Percentiles rank a stretch among this genome's conserved stretches.
These are phyloP conservation scores for Eremomyces bilateralis DNA, from an alignment of 495 filamentous ascomycete genomes.

Conservation along the genomic window DNA sequence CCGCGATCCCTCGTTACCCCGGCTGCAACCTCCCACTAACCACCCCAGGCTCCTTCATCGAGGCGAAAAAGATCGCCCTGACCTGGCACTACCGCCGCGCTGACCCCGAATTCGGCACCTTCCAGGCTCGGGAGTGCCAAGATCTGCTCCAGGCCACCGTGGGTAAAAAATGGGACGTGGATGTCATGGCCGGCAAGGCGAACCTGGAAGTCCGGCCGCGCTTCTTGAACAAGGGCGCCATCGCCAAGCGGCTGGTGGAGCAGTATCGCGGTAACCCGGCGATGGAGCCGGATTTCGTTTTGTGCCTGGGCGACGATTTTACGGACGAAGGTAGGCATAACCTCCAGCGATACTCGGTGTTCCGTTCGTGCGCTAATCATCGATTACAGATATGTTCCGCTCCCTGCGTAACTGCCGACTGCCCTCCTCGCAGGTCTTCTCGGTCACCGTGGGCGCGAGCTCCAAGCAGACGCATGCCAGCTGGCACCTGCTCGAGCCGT, in stretches of 20 bases:
- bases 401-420: slow-evolving; percentile 24
- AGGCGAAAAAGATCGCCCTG: slow-evolving; percentile 73
- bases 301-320: slow-evolving; percentile 86
- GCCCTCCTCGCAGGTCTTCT: slow-evolving; percentile 46
- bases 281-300: slow-evolving; percentile 47
- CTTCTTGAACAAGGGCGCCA: slow-evolving; percentile 92
- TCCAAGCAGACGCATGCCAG: slow-evolving; percentile 69
- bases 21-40: neutral
- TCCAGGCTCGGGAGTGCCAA: slow-evolving; percentile 55
- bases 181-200: slow-evolving; percentile 88
- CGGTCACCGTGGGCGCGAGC: slow-evolving; percentile 69
- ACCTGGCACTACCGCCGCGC: slow-evolving; percentile 94
- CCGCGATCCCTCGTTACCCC: neutral
- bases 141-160: slow-evolving; percentile 54
- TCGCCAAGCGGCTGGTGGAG: slow-evolving; percentile 53
- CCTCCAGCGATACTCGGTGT: neutral
- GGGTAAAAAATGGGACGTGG: slow-evolving; percentile 58
- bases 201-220: slow-evolving; percentile 92
- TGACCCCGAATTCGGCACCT: slow-evolving; percentile 58
- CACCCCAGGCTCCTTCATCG: slow-evolving; percentile 69
- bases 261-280: slow-evolving; percentile 30
- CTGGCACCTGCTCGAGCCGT: slow-evolving; percentile 71
- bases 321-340: slow-evolving; percentile 71
- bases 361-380: slow-evolving; percentile 1
- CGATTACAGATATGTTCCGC: slow-evolving; percentile 24